Base-by-base conservation (phyloP, 2,329 filamentous ascomycete species). In the Hysterium pulicare region DNA sequence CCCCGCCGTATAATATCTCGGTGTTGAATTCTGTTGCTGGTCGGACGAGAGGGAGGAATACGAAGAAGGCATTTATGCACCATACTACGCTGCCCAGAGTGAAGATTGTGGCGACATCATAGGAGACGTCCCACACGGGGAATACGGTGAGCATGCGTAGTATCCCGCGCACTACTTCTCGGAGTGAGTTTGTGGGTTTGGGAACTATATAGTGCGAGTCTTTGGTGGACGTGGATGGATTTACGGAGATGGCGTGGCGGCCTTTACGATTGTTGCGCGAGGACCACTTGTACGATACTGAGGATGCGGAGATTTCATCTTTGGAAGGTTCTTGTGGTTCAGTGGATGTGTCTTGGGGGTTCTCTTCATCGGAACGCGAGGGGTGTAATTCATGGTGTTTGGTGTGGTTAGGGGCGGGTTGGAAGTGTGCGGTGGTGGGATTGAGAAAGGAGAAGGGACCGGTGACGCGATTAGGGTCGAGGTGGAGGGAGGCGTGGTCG, bases 1-100 rank as follows among this genome's bases (percentile, higher is more conserved):
- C 84, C 3, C 79, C 82, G 1, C 71, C 83, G 48, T 69, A 67
- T 6, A 70, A 47, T 1, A 67, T 62, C 59, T 86, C 82, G 22
- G 70, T 70, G 0, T 64, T 33, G 51, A 86, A 85, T 42, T 75
- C 72, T 0, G 73, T 73, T 0, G 57, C 67, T 0, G 82, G 81
- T 5, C 66, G 61, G 19, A 70, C 68, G 2, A 82, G 62, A 0
- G 84, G 84, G 2, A 85, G 68, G 70, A 76, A 84, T 4, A 75
- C 74, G 55, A 86, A 85, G 59, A 82, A 83, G 1, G 75, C 74
- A 55, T 85, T 85, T 32, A 69, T 51, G 7, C 69, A 59, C 68
- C 68, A 71, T n/a, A 71, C 45, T 1, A 69, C 50, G 38, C 62
- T 67, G 21, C 78, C 78, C 3, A 73, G 45, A 0, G 77, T 79